Conservation (phyloP, 139 green algal species). For the Pedinophyceae sp. region DNA sequence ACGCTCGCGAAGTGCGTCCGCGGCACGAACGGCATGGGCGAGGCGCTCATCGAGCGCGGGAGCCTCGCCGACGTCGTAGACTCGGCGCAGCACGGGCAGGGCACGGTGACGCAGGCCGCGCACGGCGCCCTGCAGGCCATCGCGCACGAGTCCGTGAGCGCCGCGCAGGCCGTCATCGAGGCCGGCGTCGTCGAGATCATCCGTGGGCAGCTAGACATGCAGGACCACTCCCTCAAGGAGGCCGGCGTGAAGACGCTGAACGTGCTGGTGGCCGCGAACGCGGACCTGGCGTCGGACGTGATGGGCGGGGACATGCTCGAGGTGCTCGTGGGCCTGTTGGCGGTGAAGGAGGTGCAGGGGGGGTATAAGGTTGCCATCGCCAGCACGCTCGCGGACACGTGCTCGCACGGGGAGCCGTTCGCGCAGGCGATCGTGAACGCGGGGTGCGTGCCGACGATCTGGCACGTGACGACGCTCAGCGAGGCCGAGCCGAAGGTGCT, state of each 20-base stretch:
- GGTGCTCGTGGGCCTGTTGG: neutral
- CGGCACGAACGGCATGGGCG: neutral
- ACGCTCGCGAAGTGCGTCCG: neutral
- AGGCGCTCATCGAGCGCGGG: neutral
- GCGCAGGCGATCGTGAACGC: neutral
- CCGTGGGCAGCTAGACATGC: neutral
- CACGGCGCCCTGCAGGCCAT: neutral
- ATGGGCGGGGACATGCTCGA: constrained; percentile 1
- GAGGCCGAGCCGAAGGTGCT: neutral
- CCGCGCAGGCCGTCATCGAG: neutral
- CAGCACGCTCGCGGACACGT: neutral
- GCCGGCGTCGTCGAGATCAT: neutral
- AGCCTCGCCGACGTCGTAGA: neutral
- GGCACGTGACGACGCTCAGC: neutral
- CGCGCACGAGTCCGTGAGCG: neutral
- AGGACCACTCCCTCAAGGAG: neutral
- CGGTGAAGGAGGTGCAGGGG: neutral
- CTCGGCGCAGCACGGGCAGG: neutral
- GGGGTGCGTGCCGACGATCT: neutral
- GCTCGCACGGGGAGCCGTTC: neutral
- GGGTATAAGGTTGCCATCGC: neutral
- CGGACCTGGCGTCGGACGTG: neutral
- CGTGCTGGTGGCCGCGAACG: neutral
- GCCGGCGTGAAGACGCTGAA: neutral
- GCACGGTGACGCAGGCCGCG: neutral